Conservation (phyloP, 352 stramenopile genomes). For the Halophytophthora polymorphica region DNA sequence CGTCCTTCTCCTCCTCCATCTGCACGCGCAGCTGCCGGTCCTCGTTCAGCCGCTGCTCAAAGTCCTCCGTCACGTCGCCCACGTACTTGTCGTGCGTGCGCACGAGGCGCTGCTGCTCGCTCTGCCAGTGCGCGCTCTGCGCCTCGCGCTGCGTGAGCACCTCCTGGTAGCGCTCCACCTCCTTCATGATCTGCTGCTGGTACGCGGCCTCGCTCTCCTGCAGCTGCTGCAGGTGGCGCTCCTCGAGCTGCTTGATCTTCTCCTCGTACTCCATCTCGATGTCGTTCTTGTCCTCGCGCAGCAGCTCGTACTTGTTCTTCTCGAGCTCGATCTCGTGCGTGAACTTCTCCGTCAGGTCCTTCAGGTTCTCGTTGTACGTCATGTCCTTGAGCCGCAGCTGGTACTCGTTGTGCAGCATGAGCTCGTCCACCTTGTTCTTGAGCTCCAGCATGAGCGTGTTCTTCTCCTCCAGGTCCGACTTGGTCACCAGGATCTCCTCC, state of each 20-base stretch:
- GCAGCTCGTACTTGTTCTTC: conserved; percentile 89
- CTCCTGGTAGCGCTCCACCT: conserved; percentile 90
- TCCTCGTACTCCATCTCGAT: conserved; percentile 92
- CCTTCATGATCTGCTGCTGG: conserved; percentile 92
- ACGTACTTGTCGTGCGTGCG: conserved; percentile 82
- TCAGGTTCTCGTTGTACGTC: conserved; percentile 94
- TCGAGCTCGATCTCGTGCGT: conserved; percentile 91
- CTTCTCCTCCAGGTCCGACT: conserved; percentile 92
- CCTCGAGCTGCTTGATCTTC: conserved; percentile 90
- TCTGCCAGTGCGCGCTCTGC: conserved; percentile 70
- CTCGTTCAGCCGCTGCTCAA: conserved; percentile 86
- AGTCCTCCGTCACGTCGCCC: conserved; percentile 89
- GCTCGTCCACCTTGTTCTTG: conserved; percentile 94
- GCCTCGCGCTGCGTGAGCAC: conserved; percentile 83
- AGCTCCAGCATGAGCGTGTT: conserved; percentile 89
- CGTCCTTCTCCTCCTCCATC: conserved; percentile 86
- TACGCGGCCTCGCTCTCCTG: conserved; percentile 89
- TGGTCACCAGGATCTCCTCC: conserved; percentile 85
- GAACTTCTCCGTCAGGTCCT: conserved; percentile 93
- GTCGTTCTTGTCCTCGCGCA: conserved; percentile 90
- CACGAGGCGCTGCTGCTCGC: conserved; percentile 59
- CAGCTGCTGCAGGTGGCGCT: conserved; percentile 88
- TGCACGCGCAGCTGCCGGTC: conserved; percentile 77
- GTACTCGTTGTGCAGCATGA: conserved; percentile 94
- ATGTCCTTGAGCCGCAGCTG: conserved; percentile 94